Conservation (phyloP, 495 filamentous ascomycete genomes). For the Thozetella sp. region DNA sequence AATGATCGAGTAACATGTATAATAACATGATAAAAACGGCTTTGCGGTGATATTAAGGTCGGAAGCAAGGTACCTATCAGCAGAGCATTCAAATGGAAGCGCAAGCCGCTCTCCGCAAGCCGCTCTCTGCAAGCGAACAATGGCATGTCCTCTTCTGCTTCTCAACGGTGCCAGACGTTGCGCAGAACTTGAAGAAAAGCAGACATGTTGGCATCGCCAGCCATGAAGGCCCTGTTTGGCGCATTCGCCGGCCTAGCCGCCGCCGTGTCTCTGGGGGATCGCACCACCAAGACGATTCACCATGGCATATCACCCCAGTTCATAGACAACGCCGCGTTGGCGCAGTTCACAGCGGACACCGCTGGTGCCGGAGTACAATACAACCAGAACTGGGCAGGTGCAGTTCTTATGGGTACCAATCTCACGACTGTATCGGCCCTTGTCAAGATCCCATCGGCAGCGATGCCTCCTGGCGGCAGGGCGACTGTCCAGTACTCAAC, state of each 20-base stretch:
- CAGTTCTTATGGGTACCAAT: constrained; percentile 48
- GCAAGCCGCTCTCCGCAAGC: too few relatives aligned
- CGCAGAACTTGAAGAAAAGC: too few relatives aligned
- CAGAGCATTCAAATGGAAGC: too few relatives aligned
- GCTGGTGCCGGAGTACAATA: constrained; percentile 26
- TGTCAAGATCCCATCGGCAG: constrained; percentile 52
- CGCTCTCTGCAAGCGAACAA: too few relatives aligned
- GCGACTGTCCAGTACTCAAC: constrained; percentile 40
- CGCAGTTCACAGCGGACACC: background rate
- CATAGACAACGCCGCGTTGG: background rate
- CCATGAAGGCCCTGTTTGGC: too few relatives aligned
- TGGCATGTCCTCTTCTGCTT: too few relatives aligned
- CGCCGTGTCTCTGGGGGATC: background rate
- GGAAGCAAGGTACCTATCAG: background rate
- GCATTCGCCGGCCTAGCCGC: background rate
- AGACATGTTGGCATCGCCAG: too few relatives aligned
- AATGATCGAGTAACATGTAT: background rate
- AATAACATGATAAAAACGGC: background rate
- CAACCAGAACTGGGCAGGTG: constrained; percentile 61
- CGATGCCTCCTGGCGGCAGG: constrained; percentile 36
- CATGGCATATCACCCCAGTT: background rate
- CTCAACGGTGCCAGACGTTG: too few relatives aligned
- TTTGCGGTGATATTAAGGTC: background rate
- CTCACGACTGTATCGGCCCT: constrained; percentile 54
- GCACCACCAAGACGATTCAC: background rate